phyloP scores from a whole-genome alignment of 2,329 filamentous ascomycete genomes.

The Botrytis porri region DNA sequence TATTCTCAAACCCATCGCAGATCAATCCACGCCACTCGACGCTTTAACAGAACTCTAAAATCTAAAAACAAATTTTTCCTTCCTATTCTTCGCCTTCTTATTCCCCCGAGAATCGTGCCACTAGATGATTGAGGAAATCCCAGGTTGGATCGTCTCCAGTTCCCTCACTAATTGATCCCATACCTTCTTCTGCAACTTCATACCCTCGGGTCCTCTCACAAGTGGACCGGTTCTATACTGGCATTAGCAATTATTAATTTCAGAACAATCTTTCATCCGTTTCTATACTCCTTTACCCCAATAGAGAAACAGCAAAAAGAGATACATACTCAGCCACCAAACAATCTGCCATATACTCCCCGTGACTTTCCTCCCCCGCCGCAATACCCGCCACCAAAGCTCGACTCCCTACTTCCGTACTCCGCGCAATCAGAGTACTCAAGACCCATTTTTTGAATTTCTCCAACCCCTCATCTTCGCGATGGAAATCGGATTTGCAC shows the following conservation, averaged over 20 bases:
- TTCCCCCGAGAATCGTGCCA: not conserved
- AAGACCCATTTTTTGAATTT: constrained; percentile 2
- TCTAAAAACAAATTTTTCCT: not conserved
- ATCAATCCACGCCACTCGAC: not conserved
- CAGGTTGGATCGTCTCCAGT: not conserved
- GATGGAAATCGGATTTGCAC: constrained; percentile 16
- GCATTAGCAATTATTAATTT: constrained; percentile 35
- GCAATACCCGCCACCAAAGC: not conserved
- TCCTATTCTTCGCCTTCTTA: not conserved
- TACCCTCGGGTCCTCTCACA: constrained; percentile 29
- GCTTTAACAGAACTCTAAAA: not conserved
- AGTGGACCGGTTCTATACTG: not conserved
- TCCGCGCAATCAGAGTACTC: not conserved
- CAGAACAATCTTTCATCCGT: not conserved
- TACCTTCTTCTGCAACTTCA: constrained; percentile 38
- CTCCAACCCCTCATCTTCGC: not conserved
- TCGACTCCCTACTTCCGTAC: constrained; percentile 1
- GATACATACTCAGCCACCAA: not conserved
- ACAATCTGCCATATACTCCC: constrained; percentile 10
- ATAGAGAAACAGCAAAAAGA: not conserved
- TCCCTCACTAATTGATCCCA: constrained; percentile 33
- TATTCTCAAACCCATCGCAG: not conserved
- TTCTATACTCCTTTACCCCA: rapidly evolving
- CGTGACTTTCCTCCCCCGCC: constrained; percentile 10
- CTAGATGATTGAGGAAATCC: not conserved